A percentile compares a stretch with the other conserved stretches of the same genome.
phyloP scores from a whole-genome alignment of 306 rosid species.

The Vigna angularis region DNA sequence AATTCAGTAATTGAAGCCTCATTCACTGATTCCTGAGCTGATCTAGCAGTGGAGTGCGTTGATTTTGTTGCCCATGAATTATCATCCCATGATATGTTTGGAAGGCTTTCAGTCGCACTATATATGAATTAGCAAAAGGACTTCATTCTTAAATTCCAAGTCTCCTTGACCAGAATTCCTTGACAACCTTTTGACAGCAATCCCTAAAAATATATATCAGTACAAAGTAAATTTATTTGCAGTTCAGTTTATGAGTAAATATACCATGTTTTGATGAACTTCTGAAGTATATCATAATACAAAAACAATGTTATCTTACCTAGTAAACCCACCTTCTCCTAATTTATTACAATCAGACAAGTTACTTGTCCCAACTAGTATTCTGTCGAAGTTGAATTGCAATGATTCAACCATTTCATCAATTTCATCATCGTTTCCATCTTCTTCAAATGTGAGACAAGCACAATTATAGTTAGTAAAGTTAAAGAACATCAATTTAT shows the following conservation, averaged over 20 bases:
- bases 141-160: slow-evolving; percentile 38
- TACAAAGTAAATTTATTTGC: background rate
- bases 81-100: background rate
- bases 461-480: background rate
- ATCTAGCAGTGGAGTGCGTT: background rate
- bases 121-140: background rate
- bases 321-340: slow-evolving; percentile 8
- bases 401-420: background rate
- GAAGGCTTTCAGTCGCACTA: slow-evolving; percentile 4
- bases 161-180: slow-evolving; percentile 17
- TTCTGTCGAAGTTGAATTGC: background rate
- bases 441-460: background rate
- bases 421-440: background rate
- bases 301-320: slow-evolving; percentile 20
- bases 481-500: background rate
- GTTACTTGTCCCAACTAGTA: background rate
- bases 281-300: slow-evolving; percentile 21
- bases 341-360: background rate
- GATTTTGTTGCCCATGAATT: background rate
- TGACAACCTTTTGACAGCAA: slow-evolving; percentile 56
- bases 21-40: background rate
- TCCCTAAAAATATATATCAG: slow-evolving; percentile 2
- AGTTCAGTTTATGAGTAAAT: background rate
- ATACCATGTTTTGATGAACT: background rate
- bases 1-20: background rate